Evolutionary conservation across 257 asterid genomes (phyloP).

Genomic region (Verbena officinalis): DNA sequence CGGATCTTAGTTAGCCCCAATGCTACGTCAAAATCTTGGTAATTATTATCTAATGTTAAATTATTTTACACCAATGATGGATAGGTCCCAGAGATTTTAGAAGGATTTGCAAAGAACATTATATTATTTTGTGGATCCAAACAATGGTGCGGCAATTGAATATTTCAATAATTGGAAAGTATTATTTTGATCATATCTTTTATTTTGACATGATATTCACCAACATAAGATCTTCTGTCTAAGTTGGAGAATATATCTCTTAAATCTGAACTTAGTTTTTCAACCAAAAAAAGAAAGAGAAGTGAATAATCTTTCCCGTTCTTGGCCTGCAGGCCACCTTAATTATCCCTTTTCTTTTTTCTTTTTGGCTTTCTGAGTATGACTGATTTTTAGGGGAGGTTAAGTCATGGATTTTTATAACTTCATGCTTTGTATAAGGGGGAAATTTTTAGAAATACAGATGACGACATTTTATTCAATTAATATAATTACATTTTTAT

Average conservation of each 20-base stretch:
- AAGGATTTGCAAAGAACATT: not conserved
- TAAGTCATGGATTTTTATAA: no score
- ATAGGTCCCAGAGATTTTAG: not conserved
- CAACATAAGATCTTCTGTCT: not conserved
- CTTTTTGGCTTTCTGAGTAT: no score
- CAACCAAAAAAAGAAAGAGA: not conserved
- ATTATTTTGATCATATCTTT: not conserved
- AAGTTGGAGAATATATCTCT: not conserved
- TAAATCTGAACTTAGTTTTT: not conserved
- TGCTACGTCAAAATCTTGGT: not conserved
- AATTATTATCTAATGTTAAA: no score
- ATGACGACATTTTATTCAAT: no score
- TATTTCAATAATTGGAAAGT: not conserved
- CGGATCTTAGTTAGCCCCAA: not conserved
- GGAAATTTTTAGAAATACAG: no score
- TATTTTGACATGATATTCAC: not conserved
- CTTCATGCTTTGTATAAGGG: no score
- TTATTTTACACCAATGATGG: not conserved
- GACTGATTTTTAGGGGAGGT: no score
- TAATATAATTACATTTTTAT: no score
- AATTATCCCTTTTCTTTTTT: no score
- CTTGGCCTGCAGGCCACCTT: not conserved
- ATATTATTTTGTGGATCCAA: not conserved
- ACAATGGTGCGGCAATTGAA: not conserved
- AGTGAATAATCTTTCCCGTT: not conserved